Base-by-base conservation (phyloP, 2,329 filamentous ascomycete species). In the Monascus ruber region DNA sequence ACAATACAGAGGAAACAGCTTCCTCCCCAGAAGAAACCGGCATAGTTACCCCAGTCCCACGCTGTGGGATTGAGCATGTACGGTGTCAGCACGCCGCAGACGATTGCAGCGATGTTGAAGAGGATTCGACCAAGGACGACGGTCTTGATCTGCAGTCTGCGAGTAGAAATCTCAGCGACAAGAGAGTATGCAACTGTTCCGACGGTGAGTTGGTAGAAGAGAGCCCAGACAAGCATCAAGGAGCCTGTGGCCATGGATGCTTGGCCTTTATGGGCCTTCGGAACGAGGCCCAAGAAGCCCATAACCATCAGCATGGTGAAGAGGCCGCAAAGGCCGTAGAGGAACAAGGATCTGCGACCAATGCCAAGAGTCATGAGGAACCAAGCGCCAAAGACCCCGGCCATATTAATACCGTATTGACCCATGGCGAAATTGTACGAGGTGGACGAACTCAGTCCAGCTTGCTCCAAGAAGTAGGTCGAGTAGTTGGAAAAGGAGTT, bases 131-230 rank as follows among this genome's bases (percentile, higher is more conserved):
- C 86, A 2, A 94, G 73, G 1, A 91, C 87, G 24, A 94, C 83
- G 0, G 88, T 94, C 69, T 94, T 94, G 68, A 93, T 88, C 55
- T 88, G 83, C 28, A 95, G 72, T 2, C 87, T 76, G 9, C 84
- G 77, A 0, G 85, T 86, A 0, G 85, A 87, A 24, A 94, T 64
- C 59, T 94, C 87, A 1, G 83, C 77, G 4, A 94, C 87, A 7
- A 94, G 74, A 0, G 85, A 91, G 65, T 93, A 94, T 62, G 83
- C 86, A 5, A 94, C 85, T 0, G 87, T 91, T 31, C 87, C 87
- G 36, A 94, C 86, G 0, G 85, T 84, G 35, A 89, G 71, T 58
- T 94, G 85, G 64, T 94, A 94, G 52, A 81, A 76, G 34, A 91
- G 66, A 1, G 87, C 81, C 83, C 83, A 91, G 40, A 80, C 62